These are phyloP conservation scores for Apocynum venetum DNA, from an alignment of 257 asterid genomes.

Conservation along the genomic window DNA sequence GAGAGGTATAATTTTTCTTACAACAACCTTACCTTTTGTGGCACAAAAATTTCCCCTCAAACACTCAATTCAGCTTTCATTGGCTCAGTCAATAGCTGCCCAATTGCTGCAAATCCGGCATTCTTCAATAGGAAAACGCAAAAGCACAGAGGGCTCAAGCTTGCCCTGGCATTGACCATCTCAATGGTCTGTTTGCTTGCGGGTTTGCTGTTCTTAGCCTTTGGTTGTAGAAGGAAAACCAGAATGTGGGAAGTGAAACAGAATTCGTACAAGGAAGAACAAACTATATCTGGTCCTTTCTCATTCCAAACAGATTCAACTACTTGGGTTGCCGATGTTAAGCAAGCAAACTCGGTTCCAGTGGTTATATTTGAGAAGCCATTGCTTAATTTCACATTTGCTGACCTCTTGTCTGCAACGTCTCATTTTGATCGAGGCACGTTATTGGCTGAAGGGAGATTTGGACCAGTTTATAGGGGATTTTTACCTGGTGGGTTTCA, in stretches of 20 bases:
- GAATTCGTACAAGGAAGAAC: conserved; percentile 57
- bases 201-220: conserved; percentile 71
- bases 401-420: conserved; percentile 73
- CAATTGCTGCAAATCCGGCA: conserved; percentile 80
- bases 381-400: conserved; percentile 68
- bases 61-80: conserved; percentile 47
- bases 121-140: conserved; percentile 42
- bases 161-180: conserved; percentile 62
- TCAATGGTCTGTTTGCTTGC: conserved; percentile 71
- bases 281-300: conserved; percentile 67
- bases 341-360: conserved; percentile 69
- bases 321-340: conserved; percentile 85
- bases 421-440: conserved; percentile 72
- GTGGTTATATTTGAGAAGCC: conserved; percentile 84
- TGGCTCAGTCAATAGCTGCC: conserved; percentile 77
- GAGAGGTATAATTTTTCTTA: conserved; percentile 76
- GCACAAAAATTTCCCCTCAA: conserved; percentile 37
- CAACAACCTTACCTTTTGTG: conserved; percentile 76
- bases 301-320: conserved; percentile 77
- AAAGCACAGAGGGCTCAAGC: conserved; percentile 55
- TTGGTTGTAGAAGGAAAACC: conserved; percentile 63
- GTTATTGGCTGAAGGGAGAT: conserved; percentile 75
- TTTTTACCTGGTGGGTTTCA: conserved; percentile 66
- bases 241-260: conserved; percentile 68
- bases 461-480: conserved; percentile 85